Base-by-base conservation (phyloP, 768 basidiomycete genomes). In the Piloderma croceum region DNA sequence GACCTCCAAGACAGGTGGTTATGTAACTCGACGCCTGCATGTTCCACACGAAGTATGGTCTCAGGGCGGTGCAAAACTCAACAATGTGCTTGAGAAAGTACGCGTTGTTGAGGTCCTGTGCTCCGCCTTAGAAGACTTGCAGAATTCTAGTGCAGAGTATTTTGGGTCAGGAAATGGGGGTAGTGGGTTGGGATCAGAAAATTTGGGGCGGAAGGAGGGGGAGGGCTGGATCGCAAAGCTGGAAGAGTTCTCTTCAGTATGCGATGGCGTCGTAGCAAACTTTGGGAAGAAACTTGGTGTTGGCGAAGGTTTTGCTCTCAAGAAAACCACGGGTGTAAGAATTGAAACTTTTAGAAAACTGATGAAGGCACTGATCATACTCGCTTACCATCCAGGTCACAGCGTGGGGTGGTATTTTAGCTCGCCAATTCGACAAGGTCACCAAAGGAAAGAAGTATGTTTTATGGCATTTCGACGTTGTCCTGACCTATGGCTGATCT, bases 1-100 rank as follows among this genome's bases (percentile, higher is more conserved):
- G 79, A 74, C 69, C 25, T 80, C 79, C 25, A 70, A 73, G 45
- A 79, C 83, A 4, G 91, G 91, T n/a, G 90, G 88, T 23, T 93
- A 92, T 59, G 69, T 94, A 41, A 91, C 89, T 12, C 82, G 81
- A 34, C 76, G 83, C 34, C 62, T 94, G 49, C 90, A 91, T 60
- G 85, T 94, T 21, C 90, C 91, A 11, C 78, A 79, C 41, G 87
- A 89, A 54, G 84, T 92, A 18, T 94, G 91, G 91, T 85, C 87
- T 32, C 86, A 90, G 57, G 84, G 85, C 21, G 90, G 90, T 31
- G 87, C 84, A 22, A 92, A 91, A 59, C 73, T 96, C 36, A 67
- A 69, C 24, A 90, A 87, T 54, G 55, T 91, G 24, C 74, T 79
- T 36, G 89, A 92, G 52, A 93, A 96, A 63, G 79, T 91, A 31